Evolutionary conservation across 2,329 filamentous ascomycete species (phyloP).

Genomic region (Sphaerulina musiva): DNA sequence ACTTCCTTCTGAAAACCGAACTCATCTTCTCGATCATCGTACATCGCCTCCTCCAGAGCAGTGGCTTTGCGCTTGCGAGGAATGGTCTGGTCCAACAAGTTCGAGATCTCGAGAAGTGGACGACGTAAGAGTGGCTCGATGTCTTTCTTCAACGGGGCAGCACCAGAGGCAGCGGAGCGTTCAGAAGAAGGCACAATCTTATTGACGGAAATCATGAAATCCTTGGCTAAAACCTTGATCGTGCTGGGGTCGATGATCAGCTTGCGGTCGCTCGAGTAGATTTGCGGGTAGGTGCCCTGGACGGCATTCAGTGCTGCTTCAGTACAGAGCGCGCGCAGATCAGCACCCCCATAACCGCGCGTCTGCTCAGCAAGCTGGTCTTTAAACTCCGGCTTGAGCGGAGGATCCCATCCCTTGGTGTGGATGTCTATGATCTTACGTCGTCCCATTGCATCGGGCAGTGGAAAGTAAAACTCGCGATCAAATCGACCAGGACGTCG

Average conservation of each 20-base stretch:
- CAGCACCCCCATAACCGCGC: conserved; percentile 94
- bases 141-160: conserved; percentile 68
- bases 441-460: conserved; percentile 74
- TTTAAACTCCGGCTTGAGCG: conserved; percentile 70
- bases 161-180: conserved; percentile 76
- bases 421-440: conserved; percentile 90
- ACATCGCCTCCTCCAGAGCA: conserved; percentile 90
- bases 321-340: conserved; percentile 87
- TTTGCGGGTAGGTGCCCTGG: conserved; percentile 91
- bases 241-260: conserved; percentile 77
- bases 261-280: conserved; percentile 86
- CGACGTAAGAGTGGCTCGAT: conserved; percentile 74
- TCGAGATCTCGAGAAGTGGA: conserved; percentile 64
- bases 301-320: conserved; percentile 94
- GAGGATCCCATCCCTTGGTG: conserved; percentile 82
- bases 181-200: conserved; percentile 95
- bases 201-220: conserved; percentile 96
- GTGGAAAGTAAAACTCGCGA: conserved; percentile 93
- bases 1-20: conserved; percentile 80
- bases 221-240: conserved; percentile 81
- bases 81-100: conserved; percentile 60
- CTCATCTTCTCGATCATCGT: conserved; percentile 75
- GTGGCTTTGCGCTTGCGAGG: conserved; percentile 81
- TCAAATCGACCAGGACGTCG: conserved; percentile 92
- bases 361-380: conserved; percentile 76